Evolutionary conservation across 192 early-diverging fungal species (phyloP), one percentile per base, ranked within the genome.

Genomic region (Coemansia sp.): DNA sequence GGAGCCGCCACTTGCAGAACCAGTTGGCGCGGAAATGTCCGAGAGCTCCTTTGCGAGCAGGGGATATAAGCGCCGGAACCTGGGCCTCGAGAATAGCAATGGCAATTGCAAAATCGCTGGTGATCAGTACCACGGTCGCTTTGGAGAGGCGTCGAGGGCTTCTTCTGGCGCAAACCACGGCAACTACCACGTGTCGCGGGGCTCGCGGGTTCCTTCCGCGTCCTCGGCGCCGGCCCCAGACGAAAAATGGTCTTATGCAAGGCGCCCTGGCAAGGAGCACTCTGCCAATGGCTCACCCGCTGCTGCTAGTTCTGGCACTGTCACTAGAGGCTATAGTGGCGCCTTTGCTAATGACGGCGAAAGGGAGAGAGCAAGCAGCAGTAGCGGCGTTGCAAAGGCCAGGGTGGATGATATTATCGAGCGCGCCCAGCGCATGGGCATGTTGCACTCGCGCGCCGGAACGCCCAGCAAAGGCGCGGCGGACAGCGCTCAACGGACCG

Each of bases 401-500:
- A 69, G 61, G 29, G 64, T 78, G 3, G 81, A 78, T 19, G 81
- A 78, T 30, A 71, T 78, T 14, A 71, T 78, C n/a, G 69, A 76
- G 48, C 75, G 72, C 14, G 68, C 81, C 19, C 62, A 46, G 27
- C 71, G 64, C 10, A 36, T 69, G 59, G 75, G 69, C 11, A 60
- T 65, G 60, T 46, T 53, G 61, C 63, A 39, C n/a, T 36, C 48
- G 55, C 55, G 55, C 23, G 19, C 6, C 28, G 61, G 28, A 52
- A 39, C 9, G 8, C 46, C 14, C 29, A 59, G 1, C 52, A 60
- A 4, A 18, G 58, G 58, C 9, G 24, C 16, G n/a, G 16, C 10
- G 6, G 58, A 51, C 7, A 42, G 36, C 14, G 23, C 25, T 20
- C 51, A 53, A 53, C 27, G n/a, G 51, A 8, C 51, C 10, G 25